phyloP scores from a whole-genome alignment of 2,329 filamentous ascomycete species.

The Epichloe glyceriae region DNA sequence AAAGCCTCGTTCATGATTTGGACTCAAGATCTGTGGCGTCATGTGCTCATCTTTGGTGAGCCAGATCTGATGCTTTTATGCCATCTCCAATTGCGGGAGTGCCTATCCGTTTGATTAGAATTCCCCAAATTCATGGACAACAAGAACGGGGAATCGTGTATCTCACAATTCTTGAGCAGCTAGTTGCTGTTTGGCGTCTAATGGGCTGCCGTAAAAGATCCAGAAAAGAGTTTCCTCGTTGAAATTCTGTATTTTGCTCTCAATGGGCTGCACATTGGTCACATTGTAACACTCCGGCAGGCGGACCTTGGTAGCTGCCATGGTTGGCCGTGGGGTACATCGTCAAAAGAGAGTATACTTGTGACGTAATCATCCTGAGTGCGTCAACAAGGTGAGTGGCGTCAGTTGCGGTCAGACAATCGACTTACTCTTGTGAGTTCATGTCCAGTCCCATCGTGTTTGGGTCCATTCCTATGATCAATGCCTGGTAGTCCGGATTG shows the following conservation, averaged over 20 bases:
- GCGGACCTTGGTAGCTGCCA: slow-evolving; percentile 36
- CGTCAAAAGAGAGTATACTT: slow-evolving; percentile 49
- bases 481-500: slow-evolving; percentile 48
- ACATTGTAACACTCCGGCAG: slow-evolving; percentile 56
- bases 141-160: not conserved
- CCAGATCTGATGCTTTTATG: slow-evolving; percentile 56
- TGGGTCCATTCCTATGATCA: slow-evolving; percentile 48
- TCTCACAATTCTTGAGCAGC: slow-evolving; percentile 50
- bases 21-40: slow-evolving; percentile 46
- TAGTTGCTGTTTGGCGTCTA: slow-evolving; percentile 49
- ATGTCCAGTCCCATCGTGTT: slow-evolving; percentile 44
- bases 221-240: slow-evolving; percentile 57
- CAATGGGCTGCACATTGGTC: slow-evolving; percentile 51
- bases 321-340: slow-evolving; percentile 43
- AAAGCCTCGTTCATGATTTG: slow-evolving; percentile 49
- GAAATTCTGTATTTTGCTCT: slow-evolving; percentile 52
- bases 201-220: slow-evolving; percentile 56
- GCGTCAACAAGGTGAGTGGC: slow-evolving; percentile 8
- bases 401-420: not conserved
- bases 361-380: slow-evolving; percentile 39
- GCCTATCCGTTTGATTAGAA: slow-evolving; percentile 25
- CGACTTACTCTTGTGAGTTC: slow-evolving; percentile 41
- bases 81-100: slow-evolving; percentile 54
- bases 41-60: slow-evolving; percentile 55
- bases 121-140: not conserved